Evolutionary conservation across 495 filamentous ascomycete genomes (phyloP).

Genomic region (Hypoxylon intermedium): DNA sequence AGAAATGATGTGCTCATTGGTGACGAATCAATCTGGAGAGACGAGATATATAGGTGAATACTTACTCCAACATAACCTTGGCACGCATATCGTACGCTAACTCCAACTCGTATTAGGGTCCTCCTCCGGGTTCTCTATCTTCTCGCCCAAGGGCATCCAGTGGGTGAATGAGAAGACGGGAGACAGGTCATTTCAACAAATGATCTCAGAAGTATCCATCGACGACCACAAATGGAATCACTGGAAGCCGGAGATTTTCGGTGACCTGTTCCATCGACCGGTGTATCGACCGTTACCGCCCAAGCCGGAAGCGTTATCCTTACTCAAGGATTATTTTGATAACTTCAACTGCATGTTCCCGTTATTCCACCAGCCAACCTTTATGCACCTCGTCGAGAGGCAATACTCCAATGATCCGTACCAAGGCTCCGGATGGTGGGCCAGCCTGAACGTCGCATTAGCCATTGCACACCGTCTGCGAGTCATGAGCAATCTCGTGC

Average conservation of each 20-base stretch:
- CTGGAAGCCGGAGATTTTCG: conserved; percentile 95
- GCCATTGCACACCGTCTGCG: conserved; percentile 90
- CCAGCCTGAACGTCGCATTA: conserved; percentile 90
- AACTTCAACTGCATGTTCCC: conserved; percentile 99
- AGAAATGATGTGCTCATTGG: conserved; percentile 98
- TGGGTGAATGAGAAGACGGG: conserved; percentile 99
- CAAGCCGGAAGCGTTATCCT: conserved; percentile 78
- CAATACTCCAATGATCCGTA: conserved; percentile 95
- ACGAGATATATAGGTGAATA: conserved; percentile 96
- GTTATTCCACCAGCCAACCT: conserved; percentile 95
- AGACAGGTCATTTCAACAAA: conserved; percentile 90
- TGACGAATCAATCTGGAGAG: conserved; percentile 97
- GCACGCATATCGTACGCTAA: conserved; percentile 29
- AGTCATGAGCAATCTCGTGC: conserved; percentile 93
- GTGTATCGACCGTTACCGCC: conserved; percentile 82
- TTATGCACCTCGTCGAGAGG: conserved; percentile 92
- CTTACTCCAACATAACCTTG: conserved; percentile 27
- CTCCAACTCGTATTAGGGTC: conserved; percentile 68
- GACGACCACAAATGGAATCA: conserved; percentile 94
- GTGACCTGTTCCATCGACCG: conserved; percentile 87
- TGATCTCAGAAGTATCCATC: conserved; percentile 82
- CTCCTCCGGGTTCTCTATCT: conserved; percentile 97
- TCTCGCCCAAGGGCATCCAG: conserved; percentile 95
- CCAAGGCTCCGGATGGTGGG: conserved; percentile 97
- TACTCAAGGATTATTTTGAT: conserved; percentile 92